Evolutionary conservation across 2,329 filamentous ascomycete species (phyloP), one percentile per base, ranked within the genome.

Genomic region (Beauveria caledonica): DNA sequence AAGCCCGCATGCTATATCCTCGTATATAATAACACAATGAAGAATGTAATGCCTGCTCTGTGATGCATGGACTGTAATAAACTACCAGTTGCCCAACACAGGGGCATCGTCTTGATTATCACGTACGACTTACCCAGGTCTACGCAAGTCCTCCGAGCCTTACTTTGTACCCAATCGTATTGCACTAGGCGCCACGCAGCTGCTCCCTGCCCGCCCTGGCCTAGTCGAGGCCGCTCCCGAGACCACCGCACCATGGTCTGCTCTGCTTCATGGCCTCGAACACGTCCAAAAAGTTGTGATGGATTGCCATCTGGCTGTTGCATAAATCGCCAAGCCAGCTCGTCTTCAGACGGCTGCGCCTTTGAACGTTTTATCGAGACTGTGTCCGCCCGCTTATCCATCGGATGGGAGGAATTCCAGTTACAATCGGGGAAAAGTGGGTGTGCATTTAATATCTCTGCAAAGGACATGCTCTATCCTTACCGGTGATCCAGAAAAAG

Each of bases 401-500:
- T 49, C 45, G 56, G 23, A 21, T 40, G 23, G 11, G 33, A 33
- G 33, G 11, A 40, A 44, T 33, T 58, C 46, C 33, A 40, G n/a
- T 51, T 58, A 58, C 56, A 42, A 58, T 51, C 29, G 55, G 23
- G 52, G 8, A 46, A 58, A 58, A 58, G 56, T 58, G 56, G 56
- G 56, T 58, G 56, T 58, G 46, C 17, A 58, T 25, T 50, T 58
- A 58, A 51, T 58, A 58, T 58, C 56, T 42, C 13, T 36, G 54
- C n/a, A 58, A 51, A 58, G 44, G 46, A n/a, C 51, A 58, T 44
- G 46, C 39, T 42, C 33, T 42, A 58, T 58, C 56, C 56, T 58
- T 58, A 44, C 56, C 56, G 56, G 46, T 58, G 56, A 58, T 58
- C 56, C 21, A 51, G 36, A 23, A 58, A 58, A 39, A 58, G 36